These are phyloP conservation scores for Alisma plantagoaquatica DNA, from an alignment of 106 monocot genomes.

Conservation along the genomic window DNA sequence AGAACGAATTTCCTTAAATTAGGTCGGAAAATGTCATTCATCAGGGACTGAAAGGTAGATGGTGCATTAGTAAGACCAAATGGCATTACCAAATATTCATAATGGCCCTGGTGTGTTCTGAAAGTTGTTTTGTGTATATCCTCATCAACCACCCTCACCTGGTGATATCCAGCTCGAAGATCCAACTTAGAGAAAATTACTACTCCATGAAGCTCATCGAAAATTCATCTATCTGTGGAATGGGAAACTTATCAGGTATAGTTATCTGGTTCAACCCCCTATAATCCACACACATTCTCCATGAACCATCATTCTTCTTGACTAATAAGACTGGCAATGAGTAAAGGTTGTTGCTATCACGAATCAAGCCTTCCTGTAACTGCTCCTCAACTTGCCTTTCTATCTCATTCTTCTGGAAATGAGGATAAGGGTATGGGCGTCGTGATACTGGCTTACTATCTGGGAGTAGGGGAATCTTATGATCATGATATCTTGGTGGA, in stretches of 20 bases:
- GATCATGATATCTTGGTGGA: neutral
- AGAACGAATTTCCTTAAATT: neutral
- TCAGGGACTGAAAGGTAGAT: neutral
- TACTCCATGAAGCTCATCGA: neutral
- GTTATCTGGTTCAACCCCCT: neutral
- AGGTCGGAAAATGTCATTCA: neutral
- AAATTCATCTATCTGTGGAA: neutral
- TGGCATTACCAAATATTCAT: slow-evolving; percentile 1
- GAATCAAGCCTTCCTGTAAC: neutral
- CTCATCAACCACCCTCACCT: neutral
- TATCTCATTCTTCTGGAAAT: neutral
- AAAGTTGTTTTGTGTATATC: neutral
- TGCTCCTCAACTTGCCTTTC: neutral
- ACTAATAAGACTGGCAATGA: neutral
- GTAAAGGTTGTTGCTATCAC: neutral
- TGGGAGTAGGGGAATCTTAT: too few species aligned
- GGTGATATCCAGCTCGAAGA: neutral
- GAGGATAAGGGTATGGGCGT: neutral
- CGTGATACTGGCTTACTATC: neutral
- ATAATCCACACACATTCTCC: slow-evolving; percentile 2
- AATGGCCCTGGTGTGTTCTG: neutral
- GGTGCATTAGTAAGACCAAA: slow-evolving; percentile 1
- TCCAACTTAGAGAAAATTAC: neutral
- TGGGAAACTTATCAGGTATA: neutral
- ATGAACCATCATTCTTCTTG: neutral